These are phyloP conservation scores for Pelargonium nanum DNA, from an alignment of 345 rosid genomes.

Conservation along the genomic window DNA sequence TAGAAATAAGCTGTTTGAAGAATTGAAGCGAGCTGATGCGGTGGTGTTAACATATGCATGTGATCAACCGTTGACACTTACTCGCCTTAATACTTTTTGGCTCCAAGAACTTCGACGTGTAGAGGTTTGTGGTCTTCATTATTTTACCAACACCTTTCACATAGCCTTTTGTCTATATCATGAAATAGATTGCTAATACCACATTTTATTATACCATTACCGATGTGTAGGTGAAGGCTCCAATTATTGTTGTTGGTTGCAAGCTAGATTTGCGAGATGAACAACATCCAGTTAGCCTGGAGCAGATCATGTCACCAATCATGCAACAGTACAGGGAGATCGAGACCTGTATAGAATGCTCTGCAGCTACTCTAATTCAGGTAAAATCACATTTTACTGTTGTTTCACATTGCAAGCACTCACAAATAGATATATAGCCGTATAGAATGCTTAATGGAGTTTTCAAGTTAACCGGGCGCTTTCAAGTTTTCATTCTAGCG, in stretches of 20 bases:
- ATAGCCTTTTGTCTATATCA: background rate
- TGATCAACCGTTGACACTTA: conserved; percentile 54
- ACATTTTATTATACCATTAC: background rate
- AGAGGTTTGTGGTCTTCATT: conserved; percentile 30
- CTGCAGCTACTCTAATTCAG: conserved; percentile 68
- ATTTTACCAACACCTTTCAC: background rate
- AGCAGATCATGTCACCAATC: conserved; percentile 66
- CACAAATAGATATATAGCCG: background rate
- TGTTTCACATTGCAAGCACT: conserved; percentile 3
- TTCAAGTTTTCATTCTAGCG: background rate
- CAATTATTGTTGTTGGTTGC: conserved; percentile 80
- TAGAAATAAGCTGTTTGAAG: conserved; percentile 63
- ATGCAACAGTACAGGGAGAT: conserved; percentile 76
- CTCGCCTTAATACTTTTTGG: conserved; percentile 56
- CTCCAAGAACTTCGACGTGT: conserved; percentile 66
- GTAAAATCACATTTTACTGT: conserved; percentile 14
- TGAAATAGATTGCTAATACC: background rate
- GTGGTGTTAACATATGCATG: conserved; percentile 69
- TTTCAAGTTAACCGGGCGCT: background rate
- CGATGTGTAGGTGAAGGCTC: conserved; percentile 54
- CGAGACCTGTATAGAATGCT: conserved; percentile 80
- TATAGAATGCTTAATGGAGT: background rate
- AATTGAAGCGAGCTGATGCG: conserved; percentile 65
- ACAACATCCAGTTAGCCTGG: conserved; percentile 36
- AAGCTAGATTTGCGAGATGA: conserved; percentile 72